Evolutionary conservation across 768 basidiomycete species (phyloP).

Genomic region (Brasilioporus rufonigricans): DNA sequence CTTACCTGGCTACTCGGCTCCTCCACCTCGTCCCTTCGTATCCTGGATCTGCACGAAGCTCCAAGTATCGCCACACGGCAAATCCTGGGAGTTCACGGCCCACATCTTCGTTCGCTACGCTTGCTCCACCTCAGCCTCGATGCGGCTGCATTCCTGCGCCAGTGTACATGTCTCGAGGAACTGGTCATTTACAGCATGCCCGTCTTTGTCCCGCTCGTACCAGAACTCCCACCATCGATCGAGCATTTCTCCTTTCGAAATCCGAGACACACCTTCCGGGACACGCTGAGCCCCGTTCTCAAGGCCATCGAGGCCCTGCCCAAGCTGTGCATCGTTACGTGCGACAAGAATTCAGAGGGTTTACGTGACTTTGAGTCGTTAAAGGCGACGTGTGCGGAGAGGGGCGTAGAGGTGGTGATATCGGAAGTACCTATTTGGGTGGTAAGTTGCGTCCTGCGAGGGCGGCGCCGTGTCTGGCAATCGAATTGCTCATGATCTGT

Average conservation of each 20-base stretch:
- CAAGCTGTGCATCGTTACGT: slow-evolving; percentile 36
- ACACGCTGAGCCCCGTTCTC: slow-evolving; percentile 30
- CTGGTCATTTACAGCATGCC: slow-evolving; percentile 39
- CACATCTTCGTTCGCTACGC: slow-evolving; percentile 43
- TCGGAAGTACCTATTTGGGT: slow-evolving; percentile 33
- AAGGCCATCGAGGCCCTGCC: slow-evolving; percentile 33
- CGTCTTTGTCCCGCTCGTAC: slow-evolving; percentile 30
- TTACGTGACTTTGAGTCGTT: slow-evolving; percentile 26
- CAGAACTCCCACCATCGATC: slow-evolving; percentile 35
- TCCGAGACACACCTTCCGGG: slow-evolving; percentile 18
- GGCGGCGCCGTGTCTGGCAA: not conserved
- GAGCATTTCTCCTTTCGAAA: slow-evolving; percentile 42
- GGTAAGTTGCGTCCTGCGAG: slow-evolving; percentile 28
- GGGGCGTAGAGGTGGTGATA: slow-evolving; percentile 27
- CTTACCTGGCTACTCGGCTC: slow-evolving; percentile 39
- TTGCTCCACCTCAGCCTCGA: slow-evolving; percentile 35
- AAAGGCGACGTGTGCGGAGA: slow-evolving; percentile 28
- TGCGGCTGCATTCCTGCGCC: slow-evolving; percentile 33
- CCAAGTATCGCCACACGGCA: slow-evolving; percentile 27
- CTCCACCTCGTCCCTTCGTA: slow-evolving; percentile 35
- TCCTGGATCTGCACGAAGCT: slow-evolving; percentile 40
- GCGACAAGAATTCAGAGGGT: slow-evolving; percentile 24
- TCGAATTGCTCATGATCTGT: not conserved
- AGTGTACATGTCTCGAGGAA: slow-evolving; percentile 41
- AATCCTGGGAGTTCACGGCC: slow-evolving; percentile 30